Evolutionary conservation across 805 yeast genomes (phyloP), one percentile per base, ranked within the genome.

Genomic region (Candida namnaoensis): DNA sequence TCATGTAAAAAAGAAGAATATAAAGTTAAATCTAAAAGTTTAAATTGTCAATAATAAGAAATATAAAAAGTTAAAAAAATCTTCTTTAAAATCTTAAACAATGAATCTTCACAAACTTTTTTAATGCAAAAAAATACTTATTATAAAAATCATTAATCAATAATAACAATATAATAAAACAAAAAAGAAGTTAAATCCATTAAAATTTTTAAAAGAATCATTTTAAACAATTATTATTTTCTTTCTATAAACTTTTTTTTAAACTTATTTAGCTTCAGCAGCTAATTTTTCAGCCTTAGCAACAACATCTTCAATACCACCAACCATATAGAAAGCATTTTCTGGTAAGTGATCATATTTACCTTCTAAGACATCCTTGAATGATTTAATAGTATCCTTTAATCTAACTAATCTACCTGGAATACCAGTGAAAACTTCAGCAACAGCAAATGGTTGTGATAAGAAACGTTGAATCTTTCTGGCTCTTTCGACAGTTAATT

Each of bases 261-360:
- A 46, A 43, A 41, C 41, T 63, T 79, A 80, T 64, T 80, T 79
- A 61, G 88, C 75, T 70, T 88, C 96, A 69, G 95, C 80, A 72
- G 98, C 98, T 69, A 93, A 73, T 79, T 91, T 90, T 76, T 93
- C 98, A 66, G 97, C 98, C 82, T 93, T 93, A 67, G 97, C 95
- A 69, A 88, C 72, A 61, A 82, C 99, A 73, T 93, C 99, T 70
- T 90, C 97, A 64, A 93, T 90, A 78, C 96, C 96, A 78, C 99
- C 99, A 73, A 93, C 99, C 99, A 93, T 93, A 76, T 93, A 93
- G 95, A 93, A 93, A 62, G 99, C 99, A 69, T 83, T 86, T 79
- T 93, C 99, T 68, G 99, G 99, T 64, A 93, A 82, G 77, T 83
- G 82, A 74, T 93, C 99, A 79, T 93, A 88, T 80, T 93, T 93